Percentiles rank a stretch among this genome's conserved stretches.
These are phyloP conservation scores for Kluyveromyces sp. DNA, from an alignment of 1,139 yeast species.

Conservation along the genomic window DNA sequence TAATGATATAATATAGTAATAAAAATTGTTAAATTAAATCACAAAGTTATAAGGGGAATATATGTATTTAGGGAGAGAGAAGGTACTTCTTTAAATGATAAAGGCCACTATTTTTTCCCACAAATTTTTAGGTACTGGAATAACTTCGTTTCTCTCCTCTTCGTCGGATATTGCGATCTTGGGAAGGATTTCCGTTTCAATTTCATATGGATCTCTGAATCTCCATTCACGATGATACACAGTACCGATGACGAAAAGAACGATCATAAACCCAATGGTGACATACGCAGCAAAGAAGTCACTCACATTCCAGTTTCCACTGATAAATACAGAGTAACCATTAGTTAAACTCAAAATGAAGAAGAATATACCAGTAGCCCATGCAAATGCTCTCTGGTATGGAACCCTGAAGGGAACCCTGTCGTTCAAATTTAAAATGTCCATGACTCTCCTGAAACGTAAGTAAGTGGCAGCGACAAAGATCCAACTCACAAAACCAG, in stretches of 20 bases:
- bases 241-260: constrained; percentile 38
- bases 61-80: no score
- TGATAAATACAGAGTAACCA: constrained; percentile 48
- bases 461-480: constrained; percentile 37
- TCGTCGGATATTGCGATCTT: constrained; percentile 13
- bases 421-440: constrained; percentile 35
- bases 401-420: constrained; percentile 41
- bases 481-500: constrained; percentile 34
- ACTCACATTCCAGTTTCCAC: constrained; percentile 31
- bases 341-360: constrained; percentile 40
- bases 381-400: constrained; percentile 42
- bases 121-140: constrained; percentile 10
- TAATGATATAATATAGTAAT: no score
- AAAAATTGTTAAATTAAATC: no score
- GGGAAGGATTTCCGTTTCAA: constrained; percentile 27
- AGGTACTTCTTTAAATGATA: constrained; percentile 1
- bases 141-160: constrained; percentile 10
- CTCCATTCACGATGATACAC: constrained; percentile 29
- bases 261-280: constrained; percentile 43
- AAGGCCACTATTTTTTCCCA: constrained; percentile 10
- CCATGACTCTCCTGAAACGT: constrained; percentile 43
- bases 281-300: constrained; percentile 53
- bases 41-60: no score
- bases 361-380: constrained; percentile 37
- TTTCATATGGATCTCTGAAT: constrained; percentile 35